phyloP scores from a whole-genome alignment of 2,329 filamentous ascomycete species.

The Calonectria multiphialidica region DNA sequence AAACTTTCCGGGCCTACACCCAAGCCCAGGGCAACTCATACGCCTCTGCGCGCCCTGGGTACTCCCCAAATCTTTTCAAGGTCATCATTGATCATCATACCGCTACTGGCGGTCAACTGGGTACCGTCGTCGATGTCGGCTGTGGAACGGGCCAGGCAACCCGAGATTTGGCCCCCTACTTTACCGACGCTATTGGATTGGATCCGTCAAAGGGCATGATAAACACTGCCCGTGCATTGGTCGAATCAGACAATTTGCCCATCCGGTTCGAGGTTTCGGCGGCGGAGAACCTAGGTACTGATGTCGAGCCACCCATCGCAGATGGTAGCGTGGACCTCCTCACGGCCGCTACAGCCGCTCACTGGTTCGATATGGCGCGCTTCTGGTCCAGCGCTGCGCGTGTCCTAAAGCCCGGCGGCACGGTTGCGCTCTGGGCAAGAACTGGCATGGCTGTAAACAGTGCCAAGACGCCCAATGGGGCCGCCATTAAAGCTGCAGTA shows the following conservation, averaged over 20 bases:
- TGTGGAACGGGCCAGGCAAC: constrained; percentile 67
- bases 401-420: constrained; percentile 63
- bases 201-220: constrained; percentile 69
- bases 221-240: constrained; percentile 53
- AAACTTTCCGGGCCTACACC: constrained; percentile 60
- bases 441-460: background rate
- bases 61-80: constrained; percentile 60
- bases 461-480: background rate
- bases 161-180: constrained; percentile 58
- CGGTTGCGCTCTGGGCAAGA: constrained; percentile 62
- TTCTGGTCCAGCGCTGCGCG: constrained; percentile 63
- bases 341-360: constrained; percentile 62
- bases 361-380: constrained; percentile 67
- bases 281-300: constrained; percentile 57
- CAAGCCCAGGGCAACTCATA: constrained; percentile 57
- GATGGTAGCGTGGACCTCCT: constrained; percentile 61
- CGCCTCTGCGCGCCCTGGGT: constrained; percentile 54
- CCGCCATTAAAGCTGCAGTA: background rate
- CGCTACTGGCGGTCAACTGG: constrained; percentile 56
- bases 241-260: constrained; percentile 41
- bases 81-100: constrained; percentile 60
- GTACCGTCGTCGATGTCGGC: constrained; percentile 64
- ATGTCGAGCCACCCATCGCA: constrained; percentile 42
- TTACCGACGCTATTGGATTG: constrained; percentile 60
- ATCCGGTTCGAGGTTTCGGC: constrained; percentile 52